Percentiles rank a stretch among this genome's conserved stretches.
Conservation (phyloP, 371 early-diverging fungal genomes). For the Lichtheimia ornata region DNA sequence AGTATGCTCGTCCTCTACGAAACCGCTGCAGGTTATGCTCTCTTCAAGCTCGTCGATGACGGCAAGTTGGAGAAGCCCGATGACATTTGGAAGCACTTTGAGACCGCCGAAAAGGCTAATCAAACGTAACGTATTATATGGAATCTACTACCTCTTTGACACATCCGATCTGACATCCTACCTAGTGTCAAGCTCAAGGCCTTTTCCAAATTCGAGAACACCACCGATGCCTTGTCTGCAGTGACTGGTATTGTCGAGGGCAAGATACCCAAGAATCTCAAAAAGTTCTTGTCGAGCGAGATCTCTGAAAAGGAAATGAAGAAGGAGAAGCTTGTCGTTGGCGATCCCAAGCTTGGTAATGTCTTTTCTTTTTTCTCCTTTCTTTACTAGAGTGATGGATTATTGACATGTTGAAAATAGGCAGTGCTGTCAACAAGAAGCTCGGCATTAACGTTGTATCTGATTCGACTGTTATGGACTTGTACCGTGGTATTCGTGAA, state of each 20-base stretch:
- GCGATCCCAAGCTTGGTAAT: constrained; percentile 93
- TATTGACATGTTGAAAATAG: constrained; percentile 16
- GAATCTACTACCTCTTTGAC: constrained; percentile 4
- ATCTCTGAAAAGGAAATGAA: constrained; percentile 82
- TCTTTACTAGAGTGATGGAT: neutral
- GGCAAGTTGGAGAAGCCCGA: constrained; percentile 77
- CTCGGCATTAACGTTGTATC: constrained; percentile 88
- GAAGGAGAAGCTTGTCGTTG: constrained; percentile 90
- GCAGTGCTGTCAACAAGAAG: constrained; percentile 90
- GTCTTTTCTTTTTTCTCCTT: constrained; percentile 1
- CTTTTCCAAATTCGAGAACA: constrained; percentile 96
- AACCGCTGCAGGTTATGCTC: constrained; percentile 87
- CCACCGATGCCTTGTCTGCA: constrained; percentile 93
- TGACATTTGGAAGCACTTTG: constrained; percentile 76
- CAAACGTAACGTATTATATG: constrained; percentile 55
- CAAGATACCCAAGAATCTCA: constrained; percentile 90
- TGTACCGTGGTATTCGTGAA: constrained; percentile 93
- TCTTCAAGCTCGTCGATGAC: constrained; percentile 86
- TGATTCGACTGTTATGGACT: constrained; percentile 83
- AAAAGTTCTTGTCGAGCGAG: constrained; percentile 85
- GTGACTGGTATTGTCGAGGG: constrained; percentile 95
- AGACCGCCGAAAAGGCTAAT: constrained; percentile 78
- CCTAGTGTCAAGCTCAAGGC: constrained; percentile 88
- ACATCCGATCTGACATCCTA: neutral
- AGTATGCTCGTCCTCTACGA: constrained; percentile 83